phyloP scores from a whole-genome alignment of 192 early-diverging fungal genomes.

The Podila verticillata region DNA sequence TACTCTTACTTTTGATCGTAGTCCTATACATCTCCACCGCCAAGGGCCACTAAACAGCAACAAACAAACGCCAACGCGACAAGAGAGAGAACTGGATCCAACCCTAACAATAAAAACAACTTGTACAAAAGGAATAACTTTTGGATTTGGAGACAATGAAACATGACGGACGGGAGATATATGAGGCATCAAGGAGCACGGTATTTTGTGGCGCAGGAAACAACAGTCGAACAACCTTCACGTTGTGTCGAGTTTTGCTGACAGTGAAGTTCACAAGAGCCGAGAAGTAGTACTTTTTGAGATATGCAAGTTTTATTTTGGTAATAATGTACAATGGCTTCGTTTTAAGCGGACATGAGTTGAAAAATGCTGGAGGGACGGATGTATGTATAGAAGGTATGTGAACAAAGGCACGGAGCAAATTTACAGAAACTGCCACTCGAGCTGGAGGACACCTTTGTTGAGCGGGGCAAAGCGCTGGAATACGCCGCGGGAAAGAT shows the following conservation, averaged over 20 bases:
- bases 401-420: too few relatives aligned
- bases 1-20: not conserved
- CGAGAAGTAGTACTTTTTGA: not conserved
- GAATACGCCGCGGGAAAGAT: conserved; percentile 40
- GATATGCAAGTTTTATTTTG: not conserved
- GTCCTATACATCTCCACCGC: conserved; percentile 48
- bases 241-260: too few relatives aligned
- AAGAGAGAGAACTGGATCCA: not conserved
- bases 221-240: too few relatives aligned
- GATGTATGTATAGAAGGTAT: not conserved
- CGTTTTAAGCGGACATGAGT: not conserved
- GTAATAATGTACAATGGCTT: not conserved
- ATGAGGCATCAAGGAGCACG: too few relatives aligned
- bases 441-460: conserved; percentile 38
- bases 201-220: too few relatives aligned
- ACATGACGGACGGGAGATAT: not conserved
- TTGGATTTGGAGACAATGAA: not conserved
- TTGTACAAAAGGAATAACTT: not conserved
- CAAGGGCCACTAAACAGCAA: not conserved
- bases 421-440: conserved; percentile 43
- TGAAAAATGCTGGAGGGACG: not conserved
- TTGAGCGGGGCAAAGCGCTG: conserved; percentile 24
- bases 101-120: not conserved
- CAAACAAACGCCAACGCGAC: conserved; percentile 2
- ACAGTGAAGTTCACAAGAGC: too few relatives aligned